A percentile compares a stretch with the other conserved stretches of the same genome.
Evolutionary conservation across 805 yeast species (phyloP).

Genomic region (Candida awuae): DNA sequence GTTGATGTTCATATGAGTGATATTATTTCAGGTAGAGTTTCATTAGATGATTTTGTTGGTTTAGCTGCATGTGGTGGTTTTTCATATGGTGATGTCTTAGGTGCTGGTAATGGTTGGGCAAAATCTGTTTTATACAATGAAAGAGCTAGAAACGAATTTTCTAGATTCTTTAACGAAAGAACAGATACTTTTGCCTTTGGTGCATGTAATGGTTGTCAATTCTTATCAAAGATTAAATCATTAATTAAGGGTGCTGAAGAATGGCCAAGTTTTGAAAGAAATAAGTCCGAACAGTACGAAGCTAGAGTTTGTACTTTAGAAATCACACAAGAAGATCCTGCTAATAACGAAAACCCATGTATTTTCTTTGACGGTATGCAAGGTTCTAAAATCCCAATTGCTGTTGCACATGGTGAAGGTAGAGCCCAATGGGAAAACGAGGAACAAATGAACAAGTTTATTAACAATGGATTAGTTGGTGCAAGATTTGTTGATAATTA

Average conservation of each 20-base stretch:
- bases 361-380: constrained; percentile 85
- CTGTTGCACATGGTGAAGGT: constrained; percentile 99
- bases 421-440: constrained; percentile 60
- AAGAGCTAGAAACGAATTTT: constrained; percentile 66
- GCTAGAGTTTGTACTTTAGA: constrained; percentile 91
- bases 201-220: constrained; percentile 98
- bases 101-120: constrained; percentile 99
- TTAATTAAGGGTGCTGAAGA: constrained; percentile 87
- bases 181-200: constrained; percentile 93
- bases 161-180: constrained; percentile 75
- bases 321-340: constrained; percentile 39
- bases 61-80: constrained; percentile 98
- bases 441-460: constrained; percentile 41
- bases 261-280: constrained; percentile 96
- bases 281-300: constrained; percentile 89
- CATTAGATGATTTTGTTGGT: constrained; percentile 78
- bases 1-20: constrained; percentile 97
- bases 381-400: constrained; percentile 92
- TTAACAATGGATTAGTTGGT: constrained; percentile 46
- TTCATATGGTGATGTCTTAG: constrained; percentile 96
- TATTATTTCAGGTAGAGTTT: constrained; percentile 61
- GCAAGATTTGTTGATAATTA: constrained; percentile 86
- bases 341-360: constrained; percentile 35
- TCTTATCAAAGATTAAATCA: constrained; percentile 75
- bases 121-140: constrained; percentile 85